Evolutionary conservation across 163 green algal species (phyloP).

Genomic region (Scenedesmus sp.): DNA sequence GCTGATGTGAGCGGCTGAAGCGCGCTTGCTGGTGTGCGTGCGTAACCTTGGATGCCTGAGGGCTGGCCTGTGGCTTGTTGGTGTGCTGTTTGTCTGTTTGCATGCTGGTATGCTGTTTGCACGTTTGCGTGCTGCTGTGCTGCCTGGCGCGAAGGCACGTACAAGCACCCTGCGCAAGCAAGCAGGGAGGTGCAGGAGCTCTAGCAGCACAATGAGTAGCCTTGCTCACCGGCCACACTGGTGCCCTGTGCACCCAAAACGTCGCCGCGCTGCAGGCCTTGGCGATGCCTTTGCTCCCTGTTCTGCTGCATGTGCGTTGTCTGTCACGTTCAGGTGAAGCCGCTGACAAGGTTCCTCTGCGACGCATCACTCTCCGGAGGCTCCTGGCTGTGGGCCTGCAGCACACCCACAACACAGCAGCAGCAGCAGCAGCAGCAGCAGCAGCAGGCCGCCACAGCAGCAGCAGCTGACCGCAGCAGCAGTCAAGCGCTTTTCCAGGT

Average conservation of each 20-base stretch:
- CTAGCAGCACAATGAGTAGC: no score
- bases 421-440: neutral
- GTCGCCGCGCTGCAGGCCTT: neutral
- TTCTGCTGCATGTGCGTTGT: neutral
- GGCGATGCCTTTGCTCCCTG: neutral
- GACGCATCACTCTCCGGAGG: conserved; percentile 77
- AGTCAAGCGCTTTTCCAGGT: neutral
- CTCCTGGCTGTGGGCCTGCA: conserved; percentile 72
- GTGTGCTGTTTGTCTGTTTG: no score
- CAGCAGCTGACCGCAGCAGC: neutral
- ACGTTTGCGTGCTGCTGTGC: no score
- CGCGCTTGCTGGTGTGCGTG: no score
- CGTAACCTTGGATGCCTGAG: no score
- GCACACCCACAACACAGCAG: conserved; percentile 11
- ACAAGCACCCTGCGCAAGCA: no score
- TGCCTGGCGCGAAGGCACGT: no score
- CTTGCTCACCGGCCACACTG: no score
- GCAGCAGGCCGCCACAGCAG: neutral
- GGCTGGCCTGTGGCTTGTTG: no score
- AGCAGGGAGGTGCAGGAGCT: no score
- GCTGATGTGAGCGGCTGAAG: conserved; percentile 57
- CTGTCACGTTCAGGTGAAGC: conserved; percentile 58
- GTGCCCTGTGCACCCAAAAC: no score
- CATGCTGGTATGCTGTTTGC: no score
- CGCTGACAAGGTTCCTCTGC: conserved; percentile 82